Conservation (phyloP, 2,329 filamentous ascomycete species). For the Cordyceps farinosa region DNA sequence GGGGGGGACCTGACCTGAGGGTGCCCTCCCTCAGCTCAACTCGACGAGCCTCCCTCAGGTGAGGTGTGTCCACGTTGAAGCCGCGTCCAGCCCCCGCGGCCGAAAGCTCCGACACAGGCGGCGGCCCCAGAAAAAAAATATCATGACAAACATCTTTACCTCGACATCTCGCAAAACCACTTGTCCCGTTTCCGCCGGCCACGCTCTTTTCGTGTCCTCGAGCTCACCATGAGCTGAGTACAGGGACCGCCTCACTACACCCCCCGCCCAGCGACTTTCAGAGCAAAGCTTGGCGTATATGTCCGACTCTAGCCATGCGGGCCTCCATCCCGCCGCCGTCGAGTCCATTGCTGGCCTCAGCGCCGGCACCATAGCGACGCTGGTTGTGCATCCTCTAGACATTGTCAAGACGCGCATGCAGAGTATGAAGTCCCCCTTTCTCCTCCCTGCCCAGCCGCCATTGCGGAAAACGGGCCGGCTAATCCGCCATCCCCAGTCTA, state of each 20-base stretch:
- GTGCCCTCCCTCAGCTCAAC: no score
- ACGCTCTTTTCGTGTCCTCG: not conserved
- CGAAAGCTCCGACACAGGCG: conserved; percentile 11
- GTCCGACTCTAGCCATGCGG: conserved; percentile 49
- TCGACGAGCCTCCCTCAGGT: no score
- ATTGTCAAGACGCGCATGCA: conserved; percentile 96
- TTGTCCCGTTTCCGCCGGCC: not conserved
- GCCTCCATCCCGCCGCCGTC: conserved; percentile 71
- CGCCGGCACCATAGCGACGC: conserved; percentile 80
- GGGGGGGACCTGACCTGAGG: no score
- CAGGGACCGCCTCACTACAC: no score
- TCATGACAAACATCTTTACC: not conserved
- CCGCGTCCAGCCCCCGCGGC: conserved; percentile 11
- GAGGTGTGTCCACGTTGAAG: not conserved
- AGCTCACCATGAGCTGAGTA: conserved; percentile 11
- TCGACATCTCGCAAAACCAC: conserved; percentile 6
- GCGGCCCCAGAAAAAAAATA: conserved; percentile 15
- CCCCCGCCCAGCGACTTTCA: not conserved
- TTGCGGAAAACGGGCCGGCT: not conserved
- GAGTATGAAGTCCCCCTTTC: conserved; percentile 47
- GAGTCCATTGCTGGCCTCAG: conserved; percentile 88
- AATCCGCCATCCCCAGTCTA: conserved; percentile 40
- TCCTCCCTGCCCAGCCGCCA: not conserved
- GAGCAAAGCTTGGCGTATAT: conserved; percentile 35
- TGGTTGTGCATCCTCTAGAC: conserved; percentile 88